Base-by-base conservation (phyloP, 2,329 filamentous ascomycete species). In the Phialophora macrospora region DNA sequence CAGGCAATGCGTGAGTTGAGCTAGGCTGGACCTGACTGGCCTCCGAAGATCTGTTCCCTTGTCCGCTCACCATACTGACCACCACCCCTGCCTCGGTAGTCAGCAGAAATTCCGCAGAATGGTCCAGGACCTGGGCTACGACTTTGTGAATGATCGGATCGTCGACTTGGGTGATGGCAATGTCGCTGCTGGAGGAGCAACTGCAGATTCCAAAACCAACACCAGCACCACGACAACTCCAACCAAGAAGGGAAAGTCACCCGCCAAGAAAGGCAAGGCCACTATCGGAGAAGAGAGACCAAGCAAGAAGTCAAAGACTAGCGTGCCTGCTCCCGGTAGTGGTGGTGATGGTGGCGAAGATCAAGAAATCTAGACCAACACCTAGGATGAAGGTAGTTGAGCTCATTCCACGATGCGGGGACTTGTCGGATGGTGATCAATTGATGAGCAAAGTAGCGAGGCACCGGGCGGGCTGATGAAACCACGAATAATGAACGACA, bases 221-320 rank as follows among this genome's bases (percentile, higher is more conserved):
- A 44, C 5, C 38, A 44, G 12, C 12, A 17, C 38, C 38, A n/a
- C 38, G 17, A 44, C 38, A 17, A 44, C 38, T 44, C 38, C 38
- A n/a, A 26, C 20, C 48, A 51, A 26, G 48, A 51, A 51, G 48
- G 26, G 48, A 28, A 51, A 51, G 48, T 51, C 48, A 9, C 48
- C 48, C 22, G 14, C 48, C 48, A 51, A 51, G 48, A 51, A 51
- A 26, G 48, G 9, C 14, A n/a, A n/a, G 17, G 38, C 4, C 20
- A 17, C 22, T 22, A 11, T 14, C 20, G 48, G 48, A n/a, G 38
- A 6, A 26, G 24, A 51, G 48, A 51, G 9, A 4, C 48, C 48
- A 12, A 55, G 52, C 52, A 55, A 55, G 28, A 51, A 51, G 22
- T 4, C 48, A 5, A 51, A 51, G 48, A 28, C 24, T 3, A 26